Conservation (phyloP, 768 basidiomycete species). For the Leccinum arenicola region DNA sequence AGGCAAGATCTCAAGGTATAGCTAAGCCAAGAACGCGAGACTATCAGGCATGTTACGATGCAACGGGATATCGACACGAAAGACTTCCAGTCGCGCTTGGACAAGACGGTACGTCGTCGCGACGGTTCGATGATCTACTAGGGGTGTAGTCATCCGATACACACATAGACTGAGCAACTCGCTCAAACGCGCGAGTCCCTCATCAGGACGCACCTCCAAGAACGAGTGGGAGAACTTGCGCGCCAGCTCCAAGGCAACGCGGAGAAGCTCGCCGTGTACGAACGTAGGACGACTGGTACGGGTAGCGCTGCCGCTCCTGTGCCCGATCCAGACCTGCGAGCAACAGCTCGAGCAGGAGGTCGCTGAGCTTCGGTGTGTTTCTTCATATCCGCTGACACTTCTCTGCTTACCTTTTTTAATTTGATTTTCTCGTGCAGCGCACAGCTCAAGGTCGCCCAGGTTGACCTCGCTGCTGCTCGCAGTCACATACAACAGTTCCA, state of each 20-base stretch:
- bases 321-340: conserved; percentile 54
- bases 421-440: conserved; percentile 42
- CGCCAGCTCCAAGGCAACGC: conserved; percentile 69
- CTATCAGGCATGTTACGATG: too few species aligned
- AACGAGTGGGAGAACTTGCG: conserved; percentile 46
- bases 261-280: conserved; percentile 86
- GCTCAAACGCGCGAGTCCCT: conserved; percentile 68
- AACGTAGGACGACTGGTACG: conserved; percentile 50
- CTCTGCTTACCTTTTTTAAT: background rate
- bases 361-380: conserved; percentile 72
- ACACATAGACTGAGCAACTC: conserved; percentile 55
- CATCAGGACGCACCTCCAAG: conserved; percentile 68
- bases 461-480: conserved; percentile 71
- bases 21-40: too few species aligned
- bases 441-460: conserved; percentile 71
- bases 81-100: conserved; percentile 69
- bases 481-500: conserved; percentile 82
- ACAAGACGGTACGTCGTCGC: conserved; percentile 55
- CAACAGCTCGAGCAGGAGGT: conserved; percentile 83
- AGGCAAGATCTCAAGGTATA: too few species aligned
- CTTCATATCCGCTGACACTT: background rate
- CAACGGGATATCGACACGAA: conserved; percentile 45
- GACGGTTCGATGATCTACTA: background rate
- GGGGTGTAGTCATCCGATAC: conserved; percentile 9
- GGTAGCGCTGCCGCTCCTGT: conserved; percentile 32